Evolutionary conservation across 164 flowering plant genomes (phyloP), one percentile per base, ranked within the genome.

Genomic region (Aristolochia fimbriata): DNA sequence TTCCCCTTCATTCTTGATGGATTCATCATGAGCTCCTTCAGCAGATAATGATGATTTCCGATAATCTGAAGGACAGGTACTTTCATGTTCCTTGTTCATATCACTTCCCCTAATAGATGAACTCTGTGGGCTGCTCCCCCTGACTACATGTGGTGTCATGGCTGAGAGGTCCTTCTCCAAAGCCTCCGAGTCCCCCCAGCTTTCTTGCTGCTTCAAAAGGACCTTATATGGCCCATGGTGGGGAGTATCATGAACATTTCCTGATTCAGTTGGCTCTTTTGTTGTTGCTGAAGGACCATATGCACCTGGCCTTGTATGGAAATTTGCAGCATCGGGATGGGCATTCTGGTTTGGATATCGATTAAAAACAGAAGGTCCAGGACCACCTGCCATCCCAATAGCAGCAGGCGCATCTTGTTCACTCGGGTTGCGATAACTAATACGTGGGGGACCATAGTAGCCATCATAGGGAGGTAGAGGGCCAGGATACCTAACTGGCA

Each of bases 401-500:
- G 27, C 55, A 65, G 65, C 74, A 33, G 88, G 78, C 41, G 77
- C 56, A 68, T 85, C 96, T 48, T 83, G 77, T 55, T 87, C 93
- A 71, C 65, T 76, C 17, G 86, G 55, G 67, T 73, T 83, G 70
- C 81, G 69, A 55, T 78, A 81, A 49, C 84, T 84, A 82, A 82
- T 76, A 16, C 82, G 66, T 0, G 75, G 93, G 60, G 93, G 88
- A 61, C 83, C 82, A 68, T 80, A 91, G 69, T 83, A 94, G 45
- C 94, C 85, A 47, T 91, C 96, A 73, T 79, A 88, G 12, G 90
- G 68, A 10, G 88, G 68, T 60, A 85, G 67, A 27, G 80, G 93
- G 66, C 82, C 87, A 61, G 83, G 87, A 68, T 81, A 91, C 63
- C 94, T 77, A 57, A 83, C 68, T 50, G 91, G 94, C 81, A 87